These are phyloP conservation scores for Beauveria brongniartii DNA, from an alignment of 2,329 filamentous ascomycete species.

Conservation along the genomic window DNA sequence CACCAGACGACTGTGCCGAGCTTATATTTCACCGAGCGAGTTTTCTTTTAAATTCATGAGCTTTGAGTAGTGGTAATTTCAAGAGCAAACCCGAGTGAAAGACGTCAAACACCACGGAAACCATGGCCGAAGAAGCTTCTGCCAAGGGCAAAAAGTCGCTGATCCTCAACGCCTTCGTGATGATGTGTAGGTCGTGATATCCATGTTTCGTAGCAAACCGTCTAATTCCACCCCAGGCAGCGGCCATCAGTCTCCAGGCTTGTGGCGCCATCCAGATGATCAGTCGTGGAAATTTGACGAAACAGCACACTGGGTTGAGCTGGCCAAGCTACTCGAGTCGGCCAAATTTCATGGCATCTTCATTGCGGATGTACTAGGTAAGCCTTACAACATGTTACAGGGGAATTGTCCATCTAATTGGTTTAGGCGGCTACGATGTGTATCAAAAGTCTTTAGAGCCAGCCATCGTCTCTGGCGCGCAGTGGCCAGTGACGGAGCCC, in stretches of 20 bases:
- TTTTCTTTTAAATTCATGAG: too few relatives aligned
- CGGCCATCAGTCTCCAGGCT: conserved; percentile 38
- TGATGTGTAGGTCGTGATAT: conserved; percentile 19
- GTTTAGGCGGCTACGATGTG: conserved; percentile 55
- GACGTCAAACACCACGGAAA: background rate
- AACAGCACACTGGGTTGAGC: conserved; percentile 50
- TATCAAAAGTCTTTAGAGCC: conserved; percentile 52
- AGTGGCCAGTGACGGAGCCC: conserved; percentile 64
- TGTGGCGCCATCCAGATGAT: conserved; percentile 57
- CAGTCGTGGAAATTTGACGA: conserved; percentile 53
- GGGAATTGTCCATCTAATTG: background rate
- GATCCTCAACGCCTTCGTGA: conserved; percentile 35
- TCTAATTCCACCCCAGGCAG: conserved; percentile 11
- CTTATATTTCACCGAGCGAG: background rate
- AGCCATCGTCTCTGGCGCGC: conserved; percentile 52
- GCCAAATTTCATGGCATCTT: conserved; percentile 60
- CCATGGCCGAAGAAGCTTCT: background rate
- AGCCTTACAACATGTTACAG: background rate
- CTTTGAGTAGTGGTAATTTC: background rate
- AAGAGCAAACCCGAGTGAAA: background rate
- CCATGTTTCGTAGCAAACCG: background rate
- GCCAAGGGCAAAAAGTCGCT: conserved; percentile 20
- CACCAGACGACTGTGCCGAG: background rate
- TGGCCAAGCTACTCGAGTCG: conserved; percentile 34
- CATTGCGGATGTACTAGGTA: conserved; percentile 49